Base-by-base conservation (phyloP, 768 basidiomycete genomes). In the Pleurotus sapidus region DNA sequence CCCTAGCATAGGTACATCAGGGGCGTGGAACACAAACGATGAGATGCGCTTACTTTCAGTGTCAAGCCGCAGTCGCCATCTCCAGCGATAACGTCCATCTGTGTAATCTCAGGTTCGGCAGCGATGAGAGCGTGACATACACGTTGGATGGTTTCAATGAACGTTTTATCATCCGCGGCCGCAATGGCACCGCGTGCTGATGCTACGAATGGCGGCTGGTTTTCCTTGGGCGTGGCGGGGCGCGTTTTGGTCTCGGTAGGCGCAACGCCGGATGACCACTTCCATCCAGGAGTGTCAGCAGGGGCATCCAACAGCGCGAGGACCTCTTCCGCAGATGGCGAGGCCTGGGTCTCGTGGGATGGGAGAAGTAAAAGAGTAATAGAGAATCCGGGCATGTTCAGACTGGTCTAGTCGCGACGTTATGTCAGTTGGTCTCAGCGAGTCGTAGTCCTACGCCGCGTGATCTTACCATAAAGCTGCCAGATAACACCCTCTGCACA, bases 321-420 rank as follows among this genome's bases (percentile, higher is more conserved):
- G 49, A 93, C 65, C 1, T 77, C 56, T 4, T 5, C 17, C 15
- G 38, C 38, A 20, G 51, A 40, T 40, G 51, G 51, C 42, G 74
- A 68, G 2, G 71, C 56, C 5, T 72, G 64, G 5, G 81, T 76
- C 23, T 80, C 77, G 40, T 72, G 60, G 46, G 72, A 49, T 0
- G 94, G 90, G 8, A 96, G 82, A 7, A 92, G 81, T 14, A 95
- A 77, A 15, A 94, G 77, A 1, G 92, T 90, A 59, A 96, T 74
- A 14, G 92, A 94, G 69, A 95, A 91, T 2, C 94, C 94, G 27
- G 93, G 91, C 91, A 95, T 94, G 71, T 93, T 95, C 61, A 96
- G 80, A 57, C 89, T 91, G 20, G 92, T 94, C 93, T 88, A 45
- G 17, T 14, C 25, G 43, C 49, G 43, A 8, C 57, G 20, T 12